Evolutionary conservation across 169 alveolate species (phyloP).

Genomic region (Plasmodium sp.): DNA sequence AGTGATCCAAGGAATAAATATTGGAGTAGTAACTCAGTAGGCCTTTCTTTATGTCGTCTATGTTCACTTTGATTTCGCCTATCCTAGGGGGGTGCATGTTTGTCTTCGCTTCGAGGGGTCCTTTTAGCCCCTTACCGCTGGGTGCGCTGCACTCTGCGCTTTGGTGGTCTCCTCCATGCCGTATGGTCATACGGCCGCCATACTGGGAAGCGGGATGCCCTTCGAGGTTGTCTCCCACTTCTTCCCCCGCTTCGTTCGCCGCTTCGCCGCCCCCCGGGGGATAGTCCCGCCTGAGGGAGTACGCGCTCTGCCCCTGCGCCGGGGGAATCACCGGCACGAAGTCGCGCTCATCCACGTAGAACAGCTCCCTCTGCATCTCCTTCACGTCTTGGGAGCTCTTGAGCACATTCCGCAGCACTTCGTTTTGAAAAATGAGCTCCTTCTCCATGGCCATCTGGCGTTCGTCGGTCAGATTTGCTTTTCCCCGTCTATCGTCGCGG

Average conservation of each 20-base stretch:
- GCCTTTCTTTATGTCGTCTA: conserved; percentile 56
- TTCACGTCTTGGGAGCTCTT: conserved; percentile 48
- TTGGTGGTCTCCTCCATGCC: background rate
- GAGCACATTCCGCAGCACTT: conserved; percentile 42
- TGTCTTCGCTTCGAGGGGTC: background rate
- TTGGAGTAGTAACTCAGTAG: conserved; percentile 49
- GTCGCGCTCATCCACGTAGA: conserved; percentile 41
- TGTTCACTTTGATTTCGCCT: conserved; percentile 72
- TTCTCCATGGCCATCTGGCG: conserved; percentile 3
- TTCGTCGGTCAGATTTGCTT: background rate
- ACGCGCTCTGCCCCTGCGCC: conserved; percentile 11
- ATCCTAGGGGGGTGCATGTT: conserved; percentile 3
- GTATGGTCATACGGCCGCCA: background rate
- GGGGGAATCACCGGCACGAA: conserved; percentile 25
- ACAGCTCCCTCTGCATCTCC: conserved; percentile 69
- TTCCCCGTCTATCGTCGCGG: background rate
- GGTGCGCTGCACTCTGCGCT: background rate
- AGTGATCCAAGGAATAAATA: conserved; percentile 41
- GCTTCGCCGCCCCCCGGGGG: background rate
- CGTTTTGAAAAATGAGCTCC: conserved; percentile 45
- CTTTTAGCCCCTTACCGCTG: background rate
- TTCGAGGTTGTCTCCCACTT: background rate
- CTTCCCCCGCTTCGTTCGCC: background rate
- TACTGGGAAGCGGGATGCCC: background rate
- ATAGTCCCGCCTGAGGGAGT: conserved; percentile 22